These are phyloP conservation scores for Boletus rubescentipes DNA, from an alignment of 768 basidiomycete genomes.

Conservation along the genomic window DNA sequence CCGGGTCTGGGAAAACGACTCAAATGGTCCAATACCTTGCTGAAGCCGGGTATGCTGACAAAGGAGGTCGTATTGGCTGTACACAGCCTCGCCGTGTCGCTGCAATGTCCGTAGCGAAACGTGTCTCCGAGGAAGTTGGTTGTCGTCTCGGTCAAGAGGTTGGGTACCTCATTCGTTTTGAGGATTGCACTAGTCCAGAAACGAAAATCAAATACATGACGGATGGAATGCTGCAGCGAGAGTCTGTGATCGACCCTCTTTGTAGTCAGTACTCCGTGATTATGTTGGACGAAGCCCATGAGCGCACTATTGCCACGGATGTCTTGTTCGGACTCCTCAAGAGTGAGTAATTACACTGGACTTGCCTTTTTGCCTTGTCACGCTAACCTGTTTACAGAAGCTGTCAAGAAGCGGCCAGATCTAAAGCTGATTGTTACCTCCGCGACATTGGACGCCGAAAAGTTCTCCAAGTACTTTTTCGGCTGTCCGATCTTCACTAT, in stretches of 20 bases:
- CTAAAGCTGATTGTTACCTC: constrained; percentile 98
- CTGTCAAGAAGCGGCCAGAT: constrained; percentile 91
- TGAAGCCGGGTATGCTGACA: constrained; percentile 90
- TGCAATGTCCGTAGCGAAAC: constrained; percentile 98
- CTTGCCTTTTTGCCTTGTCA: not conserved
- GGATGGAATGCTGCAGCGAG: constrained; percentile 98
- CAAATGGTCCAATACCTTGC: constrained; percentile 99
- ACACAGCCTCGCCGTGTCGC: constrained; percentile 99
- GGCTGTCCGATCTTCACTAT: constrained; percentile 99
- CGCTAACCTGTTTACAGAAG: constrained; percentile 56
- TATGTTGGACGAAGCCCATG: constrained; percentile 99
- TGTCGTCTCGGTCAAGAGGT: constrained; percentile 97
- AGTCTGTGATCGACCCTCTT: constrained; percentile 94
- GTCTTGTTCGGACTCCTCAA: constrained; percentile 95
- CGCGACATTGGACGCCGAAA: constrained; percentile 98
- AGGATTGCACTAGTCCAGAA: constrained; percentile 98
- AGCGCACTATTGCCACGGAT: constrained; percentile 97
- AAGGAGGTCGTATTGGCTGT: constrained; percentile 89
- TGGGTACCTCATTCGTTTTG: constrained; percentile 98
- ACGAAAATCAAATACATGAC: constrained; percentile 99
- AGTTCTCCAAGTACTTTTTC: constrained; percentile 99
- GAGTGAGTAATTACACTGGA: constrained; percentile 26
- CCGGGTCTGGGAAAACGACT: constrained; percentile 98
- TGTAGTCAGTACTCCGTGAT: constrained; percentile 91
- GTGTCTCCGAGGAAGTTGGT: constrained; percentile 97